Percentiles rank a stretch among this genome's conserved stretches.
phyloP scores from a whole-genome alignment of 2,329 filamentous ascomycete genomes.

The Waltergamsia citrina region DNA sequence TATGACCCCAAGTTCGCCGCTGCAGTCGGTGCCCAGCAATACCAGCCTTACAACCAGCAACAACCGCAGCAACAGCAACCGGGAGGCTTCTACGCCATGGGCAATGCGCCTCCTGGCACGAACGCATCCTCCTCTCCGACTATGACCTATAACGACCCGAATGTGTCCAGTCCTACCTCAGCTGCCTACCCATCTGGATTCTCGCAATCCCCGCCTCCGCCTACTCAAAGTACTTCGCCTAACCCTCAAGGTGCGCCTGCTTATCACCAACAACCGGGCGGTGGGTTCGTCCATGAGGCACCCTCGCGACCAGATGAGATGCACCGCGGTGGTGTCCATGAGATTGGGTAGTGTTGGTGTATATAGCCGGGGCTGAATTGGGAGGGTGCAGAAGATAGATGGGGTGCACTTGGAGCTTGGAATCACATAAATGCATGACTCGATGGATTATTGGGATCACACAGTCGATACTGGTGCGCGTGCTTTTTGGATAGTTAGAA shows the following conservation, averaged over 20 bases:
- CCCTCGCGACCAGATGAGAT: conserved; percentile 22
- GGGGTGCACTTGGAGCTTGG: no score
- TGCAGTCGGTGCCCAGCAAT: conserved; percentile 7
- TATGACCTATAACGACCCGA: background rate
- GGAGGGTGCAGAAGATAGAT: no score
- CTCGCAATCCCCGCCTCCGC: background rate
- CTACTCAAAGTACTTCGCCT: background rate
- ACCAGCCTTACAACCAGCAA: conserved; percentile 10
- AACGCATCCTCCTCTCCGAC: background rate
- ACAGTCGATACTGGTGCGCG: no score
- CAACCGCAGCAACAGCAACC: conserved; percentile 10
- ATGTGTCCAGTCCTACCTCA: background rate
- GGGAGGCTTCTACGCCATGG: conserved; percentile 9
- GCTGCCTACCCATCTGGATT: conserved; percentile 1
- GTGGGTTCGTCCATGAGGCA: conserved; percentile 26
- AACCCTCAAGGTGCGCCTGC: background rate
- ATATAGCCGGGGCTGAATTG: no score
- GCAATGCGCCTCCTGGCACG: conserved; percentile 1
- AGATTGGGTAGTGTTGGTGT: conserved; percentile 10
- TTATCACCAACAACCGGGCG: conserved; percentile 10
- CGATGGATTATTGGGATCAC: no score
- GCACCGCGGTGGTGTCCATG: conserved; percentile 29
- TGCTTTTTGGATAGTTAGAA: no score
- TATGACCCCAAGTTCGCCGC: conserved; percentile 16
- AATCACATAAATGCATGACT: no score